Conservation (phyloP, 2,329 filamentous ascomycete species). For the Amylocarpus encephaloides region DNA sequence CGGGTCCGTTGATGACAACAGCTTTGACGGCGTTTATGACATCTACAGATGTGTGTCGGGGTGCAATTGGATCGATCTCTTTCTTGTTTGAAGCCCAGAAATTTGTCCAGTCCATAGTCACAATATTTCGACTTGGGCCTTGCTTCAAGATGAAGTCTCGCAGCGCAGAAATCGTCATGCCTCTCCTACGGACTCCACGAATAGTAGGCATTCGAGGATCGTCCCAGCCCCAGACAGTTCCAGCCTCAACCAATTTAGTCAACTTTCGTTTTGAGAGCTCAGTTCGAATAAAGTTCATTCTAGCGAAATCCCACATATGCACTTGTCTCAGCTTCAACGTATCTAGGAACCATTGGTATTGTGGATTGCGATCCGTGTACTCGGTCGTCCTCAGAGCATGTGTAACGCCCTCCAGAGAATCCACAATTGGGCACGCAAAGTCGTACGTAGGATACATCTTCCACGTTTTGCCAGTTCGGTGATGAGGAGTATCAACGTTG, state of each 20-base stretch:
- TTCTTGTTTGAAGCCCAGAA: slow-evolving; percentile 72
- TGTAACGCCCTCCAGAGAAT: slow-evolving; percentile 74
- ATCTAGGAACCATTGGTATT: slow-evolving; percentile 81
- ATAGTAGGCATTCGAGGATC: slow-evolving; percentile 83
- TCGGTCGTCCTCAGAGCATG: slow-evolving; percentile 79
- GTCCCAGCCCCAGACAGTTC: slow-evolving; percentile 77
- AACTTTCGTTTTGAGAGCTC: slow-evolving; percentile 83
- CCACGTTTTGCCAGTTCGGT: slow-evolving; percentile 73
- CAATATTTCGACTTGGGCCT: slow-evolving; percentile 76
- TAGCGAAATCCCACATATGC: slow-evolving; percentile 78
- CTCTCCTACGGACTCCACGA: slow-evolving; percentile 69
- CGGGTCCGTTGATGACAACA: slow-evolving; percentile 58
- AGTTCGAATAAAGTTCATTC: slow-evolving; percentile 78
- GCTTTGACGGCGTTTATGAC: slow-evolving; percentile 67
- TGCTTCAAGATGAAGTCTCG: slow-evolving; percentile 81
- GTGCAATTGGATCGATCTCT: slow-evolving; percentile 70
- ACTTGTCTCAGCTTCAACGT: slow-evolving; percentile 68
- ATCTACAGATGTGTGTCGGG: slow-evolving; percentile 67
- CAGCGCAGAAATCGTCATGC: slow-evolving; percentile 72
- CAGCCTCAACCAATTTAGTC: slow-evolving; percentile 72
- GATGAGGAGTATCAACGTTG: slow-evolving; percentile 74
- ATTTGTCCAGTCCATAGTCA: slow-evolving; percentile 74
- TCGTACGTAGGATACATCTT: slow-evolving; percentile 87
- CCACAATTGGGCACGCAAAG: slow-evolving; percentile 76
- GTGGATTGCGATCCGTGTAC: slow-evolving; percentile 80